Evolutionary conservation across 169 alveolate genomes (phyloP).

Genomic region (Eimeria maxima): DNA sequence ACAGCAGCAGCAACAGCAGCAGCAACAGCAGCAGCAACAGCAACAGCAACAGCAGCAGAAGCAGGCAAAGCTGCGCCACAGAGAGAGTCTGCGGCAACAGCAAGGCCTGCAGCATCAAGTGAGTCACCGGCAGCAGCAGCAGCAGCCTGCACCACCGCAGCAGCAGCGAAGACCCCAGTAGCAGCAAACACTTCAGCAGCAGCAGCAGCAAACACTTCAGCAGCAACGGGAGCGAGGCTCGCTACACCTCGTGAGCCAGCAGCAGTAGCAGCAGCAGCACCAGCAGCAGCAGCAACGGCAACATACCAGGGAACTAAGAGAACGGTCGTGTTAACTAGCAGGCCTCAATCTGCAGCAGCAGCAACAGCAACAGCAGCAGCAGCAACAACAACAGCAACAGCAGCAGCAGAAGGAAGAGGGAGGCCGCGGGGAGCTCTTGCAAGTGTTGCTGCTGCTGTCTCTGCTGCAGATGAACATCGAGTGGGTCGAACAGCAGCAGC

Average conservation of each 20-base stretch:
- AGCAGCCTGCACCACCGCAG: too few relatives aligned
- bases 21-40: not conserved
- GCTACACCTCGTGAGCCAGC: not conserved
- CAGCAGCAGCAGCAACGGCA: constrained; percentile 37
- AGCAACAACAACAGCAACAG: constrained; percentile 16
- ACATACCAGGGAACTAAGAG: not conserved
- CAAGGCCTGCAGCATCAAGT: not conserved
- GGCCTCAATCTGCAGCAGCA: not conserved
- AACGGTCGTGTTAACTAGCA: not conserved
- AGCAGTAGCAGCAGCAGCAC: not conserved
- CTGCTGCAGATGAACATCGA: not conserved
- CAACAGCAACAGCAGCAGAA: not conserved
- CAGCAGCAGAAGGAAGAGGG: not conserved
- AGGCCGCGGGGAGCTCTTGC: not conserved
- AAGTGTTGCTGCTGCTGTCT: constrained; percentile 20
- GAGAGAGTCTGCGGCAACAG: too few relatives aligned
- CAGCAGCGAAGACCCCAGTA: too few relatives aligned
- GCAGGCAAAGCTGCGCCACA: not conserved
- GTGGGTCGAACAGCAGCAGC: not conserved
- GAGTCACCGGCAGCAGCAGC: not conserved
- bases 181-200: too few relatives aligned
- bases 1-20: too few relatives aligned
- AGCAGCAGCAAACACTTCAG: too few relatives aligned
- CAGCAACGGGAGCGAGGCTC: not conserved
- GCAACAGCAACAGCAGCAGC: constrained; percentile 32